phyloP scores from a whole-genome alignment of 2,329 filamentous ascomycete species.

The Diaporthe citrichinensis region DNA sequence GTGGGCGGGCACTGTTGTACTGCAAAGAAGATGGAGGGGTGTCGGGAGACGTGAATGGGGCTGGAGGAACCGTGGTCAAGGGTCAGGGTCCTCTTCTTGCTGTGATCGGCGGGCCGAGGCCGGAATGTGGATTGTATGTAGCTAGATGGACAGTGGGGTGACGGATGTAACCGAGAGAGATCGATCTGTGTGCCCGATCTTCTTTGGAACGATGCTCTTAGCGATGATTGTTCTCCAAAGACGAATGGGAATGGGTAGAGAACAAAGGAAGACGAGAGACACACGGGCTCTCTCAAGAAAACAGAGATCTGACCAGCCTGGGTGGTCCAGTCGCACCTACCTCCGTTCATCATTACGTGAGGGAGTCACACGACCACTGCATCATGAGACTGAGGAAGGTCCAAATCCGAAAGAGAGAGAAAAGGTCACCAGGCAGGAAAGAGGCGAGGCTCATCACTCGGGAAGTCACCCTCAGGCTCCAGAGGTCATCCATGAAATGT shows the following conservation, averaged over 20 bases:
- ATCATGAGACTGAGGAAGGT: slow-evolving; percentile 17
- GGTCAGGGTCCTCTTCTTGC: slow-evolving; percentile 1
- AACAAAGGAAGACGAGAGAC: not conserved
- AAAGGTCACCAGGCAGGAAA: too few relatives aligned
- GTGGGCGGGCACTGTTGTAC: slow-evolving; percentile 40
- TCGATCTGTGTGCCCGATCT: slow-evolving; percentile 8
- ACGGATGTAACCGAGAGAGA: slow-evolving; percentile 21
- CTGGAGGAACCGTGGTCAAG: slow-evolving; percentile 1
- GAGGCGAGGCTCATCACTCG: too few relatives aligned
- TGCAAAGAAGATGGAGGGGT: slow-evolving; percentile 17
- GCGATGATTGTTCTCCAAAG: slow-evolving; percentile 1
- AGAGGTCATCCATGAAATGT: too few relatives aligned
- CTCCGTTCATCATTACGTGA: not conserved
- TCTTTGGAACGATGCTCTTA: slow-evolving; percentile 11
- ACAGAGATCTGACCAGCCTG: not conserved
- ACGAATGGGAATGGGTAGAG: not conserved
- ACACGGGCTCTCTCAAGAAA: not conserved
- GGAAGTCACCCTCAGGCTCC: too few relatives aligned
- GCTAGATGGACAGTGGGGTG: slow-evolving; percentile 8
- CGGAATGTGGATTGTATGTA: slow-evolving; percentile 10
- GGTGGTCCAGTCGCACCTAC: not conserved
- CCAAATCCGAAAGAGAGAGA: not conserved
- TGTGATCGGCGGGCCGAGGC: slow-evolving; percentile 24
- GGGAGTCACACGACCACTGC: slow-evolving; percentile 3
- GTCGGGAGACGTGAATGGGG: slow-evolving; percentile 24